A percentile compares a stretch with the other conserved stretches of the same genome.
These are phyloP conservation scores for Albugo candida DNA, from an alignment of 352 stramenopile genomes.

Conservation along the genomic window DNA sequence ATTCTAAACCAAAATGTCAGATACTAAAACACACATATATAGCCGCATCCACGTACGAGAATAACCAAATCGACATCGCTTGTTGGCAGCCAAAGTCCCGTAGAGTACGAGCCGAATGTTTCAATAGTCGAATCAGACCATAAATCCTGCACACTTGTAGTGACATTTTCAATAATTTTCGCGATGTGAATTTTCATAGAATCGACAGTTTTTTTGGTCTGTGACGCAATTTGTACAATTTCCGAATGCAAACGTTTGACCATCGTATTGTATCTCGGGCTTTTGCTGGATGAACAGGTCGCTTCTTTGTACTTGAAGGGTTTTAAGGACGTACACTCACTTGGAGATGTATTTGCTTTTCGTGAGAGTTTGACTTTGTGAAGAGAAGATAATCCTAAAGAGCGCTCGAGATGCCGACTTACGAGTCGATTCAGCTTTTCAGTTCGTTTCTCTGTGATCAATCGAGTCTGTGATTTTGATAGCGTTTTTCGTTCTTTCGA, in stretches of 20 bases:
- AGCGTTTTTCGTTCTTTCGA: too few species aligned
- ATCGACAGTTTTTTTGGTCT: constrained; percentile 47
- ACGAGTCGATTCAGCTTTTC: too few species aligned
- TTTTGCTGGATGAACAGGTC: too few species aligned
- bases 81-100: constrained; percentile 69
- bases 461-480: too few species aligned
- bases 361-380: too few species aligned
- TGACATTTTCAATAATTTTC: constrained; percentile 62
- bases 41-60: constrained; percentile 12
- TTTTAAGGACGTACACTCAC: too few species aligned
- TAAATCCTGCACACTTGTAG: constrained; percentile 33
- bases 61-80: constrained; percentile 78
- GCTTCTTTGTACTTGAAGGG: too few species aligned
- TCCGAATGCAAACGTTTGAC: constrained; percentile 37
- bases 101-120: constrained; percentile 73
- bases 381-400: too few species aligned
- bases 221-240: constrained; percentile 57
- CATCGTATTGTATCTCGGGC: background rate
- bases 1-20: constrained; percentile 6
- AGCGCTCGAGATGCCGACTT: too few species aligned
- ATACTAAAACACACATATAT: background rate
- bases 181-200: constrained; percentile 69
- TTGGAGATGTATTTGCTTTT: too few species aligned
- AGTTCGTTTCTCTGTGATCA: too few species aligned
- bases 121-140: constrained; percentile 63